Evolutionary conservation across 2,329 filamentous ascomycete species (phyloP), one percentile per base, ranked within the genome.

Genomic region (Juglanconis oblonga): DNA sequence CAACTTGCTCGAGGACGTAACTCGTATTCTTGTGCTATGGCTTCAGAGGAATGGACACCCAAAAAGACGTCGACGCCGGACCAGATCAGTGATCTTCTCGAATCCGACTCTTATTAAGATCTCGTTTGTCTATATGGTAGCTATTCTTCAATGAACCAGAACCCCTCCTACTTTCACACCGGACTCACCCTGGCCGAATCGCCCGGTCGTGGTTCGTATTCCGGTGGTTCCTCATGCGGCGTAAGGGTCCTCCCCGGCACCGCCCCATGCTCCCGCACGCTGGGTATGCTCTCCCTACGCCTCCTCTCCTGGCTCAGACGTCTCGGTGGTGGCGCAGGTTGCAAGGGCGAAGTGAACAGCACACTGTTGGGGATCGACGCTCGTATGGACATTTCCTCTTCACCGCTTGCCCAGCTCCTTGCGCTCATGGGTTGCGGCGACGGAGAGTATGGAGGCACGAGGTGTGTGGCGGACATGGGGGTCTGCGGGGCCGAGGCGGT

Each of bases 211-310:
- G 48, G 52, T 44, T 55, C 57, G 13, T 17, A 42, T 1, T 35
- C 42, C 45, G 57, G 52, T 3, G 52, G 57, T n/a, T 58, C 52
- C 32, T 59, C 36, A 17, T 55, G 57, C 11, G 57, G 57, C n/a
- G 52, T 59, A 36, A 59, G 38, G 5, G 45, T 45, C 36, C 13
- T 51, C 52, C 57, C 50, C 33, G 57, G 51, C 17, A 29, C 52
- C 14, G 42, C 48, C 44, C 42, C 52, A 29, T 48, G 44, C n/a
- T 51, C 57, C 9, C 44, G 35, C 2, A 5, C 52, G 14, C 36
- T 49, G 45, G 35, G 50, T 4, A 53, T 14, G 24, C 57, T 59
- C 36, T 17, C 35, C n/a, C 4, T 29, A 31, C 36, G 10, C 8
- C 45, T 29, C 5, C 52, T 55, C n/a, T 31, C 14, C 4, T 45